Evolutionary conservation across 2,329 filamentous ascomycete genomes (phyloP), one percentile per base, ranked within the genome.

Genomic region (Elsinoe batatas): DNA sequence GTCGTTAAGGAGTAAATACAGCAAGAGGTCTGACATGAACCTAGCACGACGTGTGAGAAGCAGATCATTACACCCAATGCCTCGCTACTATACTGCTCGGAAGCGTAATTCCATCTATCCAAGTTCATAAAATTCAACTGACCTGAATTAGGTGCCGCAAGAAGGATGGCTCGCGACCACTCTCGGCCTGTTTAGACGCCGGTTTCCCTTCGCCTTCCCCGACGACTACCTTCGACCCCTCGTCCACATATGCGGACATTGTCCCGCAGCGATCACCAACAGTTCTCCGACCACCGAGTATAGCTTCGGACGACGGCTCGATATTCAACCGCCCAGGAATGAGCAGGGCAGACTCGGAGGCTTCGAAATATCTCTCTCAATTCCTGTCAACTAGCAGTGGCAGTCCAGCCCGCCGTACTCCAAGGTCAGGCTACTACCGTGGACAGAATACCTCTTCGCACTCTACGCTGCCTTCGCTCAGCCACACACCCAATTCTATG

Each of bases 41-140:
- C 38, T 60, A 84, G 81, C 69, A 77, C 81, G 60, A 82, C 78
- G 64, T 84, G 81, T 68, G 81, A 84, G 67, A 82, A 77, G 67
- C 81, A 84, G 69, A 84, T 84, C 63, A 76, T 80, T 54, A 75
- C 78, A 32, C 81, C 81, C 13, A 77, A 77, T 66, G 79, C 79
- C 64, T 75, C 74, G 13, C 74, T 82, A 38, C 72, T 84, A 43
- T 84, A 84, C 66, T 84, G 81, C 71, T 83, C 80, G 53, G 79
- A 83, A 72, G 77, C 76, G 80, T 83, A 74, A 65, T 73, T 66
- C 47, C 35, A 50, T 56, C 47, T 17, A 51, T 38, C 47, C 35
- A 37, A 30, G 30, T 40, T 35, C 4, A 20, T 12, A 18, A 7
- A 20, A n/a, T 26, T 38, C 12, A 15, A 26, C 56, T 61, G 47